Conservation (phyloP, 306 rosid species). For the Cicer cuneatum region DNA sequence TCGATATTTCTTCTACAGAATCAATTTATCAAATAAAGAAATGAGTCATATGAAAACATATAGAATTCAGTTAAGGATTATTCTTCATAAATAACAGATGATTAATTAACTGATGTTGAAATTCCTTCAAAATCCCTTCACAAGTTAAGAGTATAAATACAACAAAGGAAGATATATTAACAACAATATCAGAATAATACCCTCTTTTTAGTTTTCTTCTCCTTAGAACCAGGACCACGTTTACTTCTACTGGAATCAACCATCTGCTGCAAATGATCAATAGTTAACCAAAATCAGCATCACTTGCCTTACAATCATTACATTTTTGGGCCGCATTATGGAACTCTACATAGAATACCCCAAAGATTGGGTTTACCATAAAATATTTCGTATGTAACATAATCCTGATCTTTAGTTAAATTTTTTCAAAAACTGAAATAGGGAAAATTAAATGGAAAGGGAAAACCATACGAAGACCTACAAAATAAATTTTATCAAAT, state of each 20-base stretch:
- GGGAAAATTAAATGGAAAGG: constrained; percentile 18
- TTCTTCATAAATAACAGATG: constrained; percentile 25
- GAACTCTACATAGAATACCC: neutral
- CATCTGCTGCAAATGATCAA: constrained; percentile 53
- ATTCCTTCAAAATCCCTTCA: constrained; percentile 11
- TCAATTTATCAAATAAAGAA: constrained; percentile 27
- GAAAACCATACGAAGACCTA: constrained; percentile 36
- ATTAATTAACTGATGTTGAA: constrained; percentile 21
- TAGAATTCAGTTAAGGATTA: neutral
- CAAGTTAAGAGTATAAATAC: constrained; percentile 26
- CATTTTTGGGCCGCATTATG: neutral
- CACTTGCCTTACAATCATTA: constrained; percentile 19
- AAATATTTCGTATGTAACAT: neutral
- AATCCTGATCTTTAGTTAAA: constrained; percentile 3
- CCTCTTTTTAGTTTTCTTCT: constrained; percentile 64
- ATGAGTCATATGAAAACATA: constrained; percentile 26
- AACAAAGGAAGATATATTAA: constrained; percentile 24
- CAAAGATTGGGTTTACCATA: constrained; percentile 22
- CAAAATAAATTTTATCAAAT: constrained; percentile 38
- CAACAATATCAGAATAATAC: constrained; percentile 49
- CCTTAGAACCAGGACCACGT: constrained; percentile 62
- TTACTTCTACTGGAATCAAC: constrained; percentile 47
- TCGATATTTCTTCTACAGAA: constrained; percentile 57
- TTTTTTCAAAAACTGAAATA: neutral
- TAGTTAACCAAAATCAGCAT: constrained; percentile 25